Evolutionary conservation across 1,139 yeast genomes (phyloP).

Genomic region (Taiozyma sp.): DNA sequence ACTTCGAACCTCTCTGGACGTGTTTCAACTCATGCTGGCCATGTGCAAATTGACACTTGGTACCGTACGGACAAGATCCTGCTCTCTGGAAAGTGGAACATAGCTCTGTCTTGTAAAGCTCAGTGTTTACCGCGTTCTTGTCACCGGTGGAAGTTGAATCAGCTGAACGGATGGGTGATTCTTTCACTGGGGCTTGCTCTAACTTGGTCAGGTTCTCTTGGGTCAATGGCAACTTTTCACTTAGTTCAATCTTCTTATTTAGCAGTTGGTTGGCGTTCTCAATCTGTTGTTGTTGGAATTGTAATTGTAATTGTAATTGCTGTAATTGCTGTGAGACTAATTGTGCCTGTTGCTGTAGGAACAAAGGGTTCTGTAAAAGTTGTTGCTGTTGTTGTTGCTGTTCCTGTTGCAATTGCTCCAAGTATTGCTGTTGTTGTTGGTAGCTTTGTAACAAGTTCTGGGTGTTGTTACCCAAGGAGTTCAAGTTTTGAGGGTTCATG

Average conservation of each 20-base stretch:
- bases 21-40: slow-evolving; percentile 73
- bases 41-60: slow-evolving; percentile 93
- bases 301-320: slow-evolving; percentile 9
- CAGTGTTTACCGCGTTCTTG: slow-evolving; percentile 47
- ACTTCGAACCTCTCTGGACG: slow-evolving; percentile 75
- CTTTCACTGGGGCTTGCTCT: slow-evolving; percentile 2
- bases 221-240: slow-evolving; percentile 16
- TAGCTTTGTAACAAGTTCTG: slow-evolving; percentile 5
- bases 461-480: slow-evolving; percentile 2
- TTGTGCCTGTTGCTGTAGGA: slow-evolving; percentile 11
- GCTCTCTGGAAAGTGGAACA: slow-evolving; percentile 75
- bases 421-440: slow-evolving; percentile 10
- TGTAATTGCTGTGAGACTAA: slow-evolving; percentile 9
- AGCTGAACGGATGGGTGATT: background rate
- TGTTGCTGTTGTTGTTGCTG: slow-evolving; percentile 7
- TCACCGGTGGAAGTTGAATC: background rate
- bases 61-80: slow-evolving; percentile 82
- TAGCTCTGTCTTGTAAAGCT: slow-evolving; percentile 83
- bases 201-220: slow-evolving; percentile 20
- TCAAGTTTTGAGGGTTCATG: background rate
- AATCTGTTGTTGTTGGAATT: slow-evolving; percentile 11
- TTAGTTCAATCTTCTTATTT: slow-evolving; percentile 8
- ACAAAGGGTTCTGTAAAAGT: slow-evolving; percentile 6
- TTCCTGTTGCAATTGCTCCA: slow-evolving; percentile 4
- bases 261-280: slow-evolving; percentile 12